Base-by-base conservation (phyloP, 2,329 filamentous ascomycete species). In the Fusarium nelsonii region DNA sequence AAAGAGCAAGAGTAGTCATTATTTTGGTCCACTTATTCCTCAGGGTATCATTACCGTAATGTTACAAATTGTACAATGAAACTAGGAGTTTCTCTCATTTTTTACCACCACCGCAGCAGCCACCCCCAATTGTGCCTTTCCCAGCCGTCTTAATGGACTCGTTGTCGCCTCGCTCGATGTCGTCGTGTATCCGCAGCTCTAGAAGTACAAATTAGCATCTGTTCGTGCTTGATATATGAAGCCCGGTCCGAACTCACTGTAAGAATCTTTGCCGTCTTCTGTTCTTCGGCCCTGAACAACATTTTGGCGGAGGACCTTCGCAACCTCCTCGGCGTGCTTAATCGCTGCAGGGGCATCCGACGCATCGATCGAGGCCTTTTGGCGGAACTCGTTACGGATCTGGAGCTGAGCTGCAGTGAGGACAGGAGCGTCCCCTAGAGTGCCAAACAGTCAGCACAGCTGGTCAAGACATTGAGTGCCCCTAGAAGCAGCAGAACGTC, bases 111-210 rank as follows among this genome's bases (percentile, higher is more conserved):
- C 78, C 78, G 26, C 67, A 69, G 67, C 67, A 69, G 16, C 67
- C 58, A 20, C 77, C 75, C 9, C 75, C 70, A n/a, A 65, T 48
- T n/a, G 60, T 61, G 39, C 75, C 76, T 3, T 65, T 78, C 63
- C 81, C 84, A 4, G 85, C 85, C 52, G 88, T 83, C 80, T 94
- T 97, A 74, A 97, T 88, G 34, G 91, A 92, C 73, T 97, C 94
- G 77, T 99, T 99, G 81, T 98, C 92, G 55, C 96, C 94, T 70
- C 93, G 86, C 80, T 99, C 95, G 32, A 91, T 99, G 70, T 97
- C 84, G 65, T 97, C 87, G 78, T 98, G 96, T 80, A 99, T 97
- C 52, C 91, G 87, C 59, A 98, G 82, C 77, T 91, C 94, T 97
- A 72, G 14, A 14, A n/a, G 45, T 28, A 3, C 37, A n/a, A 26